Evolutionary conservation across 2,329 filamentous ascomycete genomes (phyloP).

Genomic region (Cercospora beticola): DNA sequence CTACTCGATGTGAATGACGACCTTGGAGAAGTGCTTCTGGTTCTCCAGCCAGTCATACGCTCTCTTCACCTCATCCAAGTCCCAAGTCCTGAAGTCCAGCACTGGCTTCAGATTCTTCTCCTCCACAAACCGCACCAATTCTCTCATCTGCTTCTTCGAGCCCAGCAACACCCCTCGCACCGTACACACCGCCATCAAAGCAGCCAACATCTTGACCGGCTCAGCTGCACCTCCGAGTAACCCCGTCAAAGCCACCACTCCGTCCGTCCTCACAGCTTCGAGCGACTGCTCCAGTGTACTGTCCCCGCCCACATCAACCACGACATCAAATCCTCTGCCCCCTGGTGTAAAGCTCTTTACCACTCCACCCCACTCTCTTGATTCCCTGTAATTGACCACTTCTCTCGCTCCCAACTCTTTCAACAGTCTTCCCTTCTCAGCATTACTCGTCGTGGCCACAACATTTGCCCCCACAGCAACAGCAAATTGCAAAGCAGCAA

Average conservation of each 20-base stretch:
- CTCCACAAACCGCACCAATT: slow-evolving; percentile 25
- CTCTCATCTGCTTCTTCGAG: slow-evolving; percentile 21
- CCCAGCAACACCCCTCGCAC: slow-evolving; percentile 26
- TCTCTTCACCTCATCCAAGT: slow-evolving; percentile 33
- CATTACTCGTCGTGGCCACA: slow-evolving; percentile 55
- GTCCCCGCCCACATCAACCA: neutral
- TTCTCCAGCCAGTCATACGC: slow-evolving; percentile 35
- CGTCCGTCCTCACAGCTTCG: slow-evolving; percentile 38
- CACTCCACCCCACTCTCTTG: slow-evolving; percentile 51
- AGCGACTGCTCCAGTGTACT: neutral
- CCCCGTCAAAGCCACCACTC: slow-evolving; percentile 34
- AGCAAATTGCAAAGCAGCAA: slow-evolving; percentile 60
- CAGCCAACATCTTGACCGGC: slow-evolving; percentile 22
- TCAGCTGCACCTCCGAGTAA: slow-evolving; percentile 14
- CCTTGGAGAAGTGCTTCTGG: slow-evolving; percentile 38
- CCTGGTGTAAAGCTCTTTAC: slow-evolving; percentile 46
- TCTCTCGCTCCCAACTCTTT: slow-evolving; percentile 47
- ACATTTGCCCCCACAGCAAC: slow-evolving; percentile 53
- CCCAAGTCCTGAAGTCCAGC: slow-evolving; percentile 41
- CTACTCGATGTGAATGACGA: slow-evolving; percentile 22
- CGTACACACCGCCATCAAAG: slow-evolving; percentile 17
- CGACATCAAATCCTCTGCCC: slow-evolving; percentile 56
- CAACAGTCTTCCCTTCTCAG: slow-evolving; percentile 46
- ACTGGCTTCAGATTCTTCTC: slow-evolving; percentile 28
- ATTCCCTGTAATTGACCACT: slow-evolving; percentile 55